These are phyloP conservation scores for Conringia planisiliqua DNA, from an alignment of 345 rosid genomes.

Conservation along the genomic window DNA sequence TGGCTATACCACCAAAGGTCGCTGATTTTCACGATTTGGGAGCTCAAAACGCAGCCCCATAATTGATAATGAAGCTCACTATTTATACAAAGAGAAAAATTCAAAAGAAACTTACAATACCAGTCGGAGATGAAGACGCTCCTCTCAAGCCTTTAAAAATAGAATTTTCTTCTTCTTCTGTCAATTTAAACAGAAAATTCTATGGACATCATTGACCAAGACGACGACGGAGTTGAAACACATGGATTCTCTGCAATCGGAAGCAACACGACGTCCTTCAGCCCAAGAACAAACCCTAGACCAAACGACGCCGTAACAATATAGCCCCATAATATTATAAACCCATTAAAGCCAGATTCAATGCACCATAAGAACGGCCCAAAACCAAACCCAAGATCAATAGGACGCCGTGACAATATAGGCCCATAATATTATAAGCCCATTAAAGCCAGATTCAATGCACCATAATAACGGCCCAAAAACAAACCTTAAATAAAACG, in stretches of 20 bases:
- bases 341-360: not conserved
- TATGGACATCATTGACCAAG: not conserved
- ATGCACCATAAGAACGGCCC: too few relatives aligned
- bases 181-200: not conserved
- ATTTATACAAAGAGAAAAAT: not conserved
- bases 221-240: conserved; percentile 4
- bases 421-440: too few relatives aligned
- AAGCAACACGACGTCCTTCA: not conserved
- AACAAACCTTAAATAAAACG: too few relatives aligned
- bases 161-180: not conserved
- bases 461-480: too few relatives aligned
- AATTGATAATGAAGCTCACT: not conserved
- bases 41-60: not conserved
- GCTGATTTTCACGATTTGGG: not conserved
- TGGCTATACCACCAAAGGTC: not conserved
- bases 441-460: too few relatives aligned
- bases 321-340: not conserved
- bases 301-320: not conserved
- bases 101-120: not conserved
- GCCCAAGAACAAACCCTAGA: conserved; percentile 8
- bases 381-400: too few relatives aligned
- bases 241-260: not conserved
- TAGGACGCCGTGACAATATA: too few relatives aligned
- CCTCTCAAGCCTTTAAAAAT: not conserved
- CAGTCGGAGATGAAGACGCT: not conserved